Conservation (phyloP, 345 rosid genomes). For the Tarenaya hassleriana region DNA sequence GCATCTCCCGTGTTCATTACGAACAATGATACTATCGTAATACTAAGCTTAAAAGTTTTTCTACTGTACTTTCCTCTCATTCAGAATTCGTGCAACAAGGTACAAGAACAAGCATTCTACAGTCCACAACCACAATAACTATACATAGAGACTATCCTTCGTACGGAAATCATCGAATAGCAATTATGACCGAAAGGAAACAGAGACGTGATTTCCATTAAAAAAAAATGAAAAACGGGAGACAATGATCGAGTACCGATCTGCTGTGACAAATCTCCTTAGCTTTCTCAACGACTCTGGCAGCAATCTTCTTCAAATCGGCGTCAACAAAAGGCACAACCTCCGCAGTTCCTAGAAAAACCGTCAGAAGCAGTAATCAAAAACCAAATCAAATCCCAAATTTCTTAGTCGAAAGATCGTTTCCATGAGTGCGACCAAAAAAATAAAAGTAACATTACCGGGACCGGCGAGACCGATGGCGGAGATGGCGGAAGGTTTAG, state of each 20-base stretch:
- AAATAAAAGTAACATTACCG: neutral
- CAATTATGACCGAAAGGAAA: neutral
- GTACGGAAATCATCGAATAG: too few species aligned
- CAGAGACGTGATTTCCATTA: too few species aligned
- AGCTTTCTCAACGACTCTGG: conserved; percentile 58
- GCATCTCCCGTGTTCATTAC: too few species aligned
- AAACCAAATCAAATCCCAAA: neutral
- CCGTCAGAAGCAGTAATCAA: neutral
- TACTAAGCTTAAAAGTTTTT: too few species aligned
- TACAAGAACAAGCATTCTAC: neutral
- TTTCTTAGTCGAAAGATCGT: neutral
- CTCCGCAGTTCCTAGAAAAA: conserved; percentile 57
- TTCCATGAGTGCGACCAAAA: neutral
- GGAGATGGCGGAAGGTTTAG: conserved; percentile 60
- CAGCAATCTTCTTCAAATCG: conserved; percentile 67
- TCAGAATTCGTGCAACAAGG: too few species aligned
- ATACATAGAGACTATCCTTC: neutral
- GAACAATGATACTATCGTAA: too few species aligned
- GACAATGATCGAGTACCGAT: conserved; percentile 37
- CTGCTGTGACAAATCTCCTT: conserved; percentile 48
- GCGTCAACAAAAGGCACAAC: conserved; percentile 59
- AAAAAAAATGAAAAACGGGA: neutral
- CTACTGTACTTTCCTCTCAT: too few species aligned
- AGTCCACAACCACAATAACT: neutral
- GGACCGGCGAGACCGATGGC: conserved; percentile 58